Conservation (phyloP, 2,329 filamentous ascomycete species). For the Cercospora citrullina region DNA sequence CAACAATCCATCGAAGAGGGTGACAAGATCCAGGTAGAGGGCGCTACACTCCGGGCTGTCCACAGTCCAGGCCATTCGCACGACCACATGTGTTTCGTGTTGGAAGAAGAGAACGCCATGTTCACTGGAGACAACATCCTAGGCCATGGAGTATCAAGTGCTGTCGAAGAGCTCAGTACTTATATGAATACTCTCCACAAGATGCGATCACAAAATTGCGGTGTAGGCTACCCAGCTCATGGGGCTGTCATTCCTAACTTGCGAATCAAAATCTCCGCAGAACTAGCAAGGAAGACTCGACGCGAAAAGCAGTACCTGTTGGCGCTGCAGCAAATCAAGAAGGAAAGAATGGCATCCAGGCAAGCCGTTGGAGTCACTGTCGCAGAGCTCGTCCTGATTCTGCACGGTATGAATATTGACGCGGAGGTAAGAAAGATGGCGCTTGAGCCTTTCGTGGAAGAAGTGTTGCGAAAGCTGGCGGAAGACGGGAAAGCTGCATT, state of each 20-base stretch:
- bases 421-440: slow-evolving; percentile 55
- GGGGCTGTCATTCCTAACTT: slow-evolving; percentile 45
- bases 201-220: slow-evolving; percentile 42
- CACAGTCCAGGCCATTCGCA: slow-evolving; percentile 38
- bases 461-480: slow-evolving; percentile 64
- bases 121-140: slow-evolving; percentile 45
- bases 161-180: slow-evolving; percentile 43
- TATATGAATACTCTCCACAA: slow-evolving; percentile 42
- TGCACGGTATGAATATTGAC: slow-evolving; percentile 46
- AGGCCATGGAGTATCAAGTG: slow-evolving; percentile 42
- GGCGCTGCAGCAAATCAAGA: slow-evolving; percentile 34
- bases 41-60: slow-evolving; percentile 44
- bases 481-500: slow-evolving; percentile 37
- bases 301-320: slow-evolving; percentile 46
- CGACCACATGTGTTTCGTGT: slow-evolving; percentile 42
- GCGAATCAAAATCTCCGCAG: slow-evolving; percentile 41
- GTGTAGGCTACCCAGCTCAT: slow-evolving; percentile 49
- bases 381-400: slow-evolving; percentile 45
- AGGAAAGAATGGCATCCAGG: slow-evolving; percentile 34
- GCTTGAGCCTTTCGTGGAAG: slow-evolving; percentile 74
- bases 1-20: slow-evolving; percentile 43
- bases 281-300: slow-evolving; percentile 42
- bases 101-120: slow-evolving; percentile 42
- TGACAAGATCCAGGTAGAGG: slow-evolving; percentile 43
- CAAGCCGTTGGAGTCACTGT: slow-evolving; percentile 37